phyloP scores from a whole-genome alignment of 2,329 filamentous ascomycete species.

The Penicillium sp. region DNA sequence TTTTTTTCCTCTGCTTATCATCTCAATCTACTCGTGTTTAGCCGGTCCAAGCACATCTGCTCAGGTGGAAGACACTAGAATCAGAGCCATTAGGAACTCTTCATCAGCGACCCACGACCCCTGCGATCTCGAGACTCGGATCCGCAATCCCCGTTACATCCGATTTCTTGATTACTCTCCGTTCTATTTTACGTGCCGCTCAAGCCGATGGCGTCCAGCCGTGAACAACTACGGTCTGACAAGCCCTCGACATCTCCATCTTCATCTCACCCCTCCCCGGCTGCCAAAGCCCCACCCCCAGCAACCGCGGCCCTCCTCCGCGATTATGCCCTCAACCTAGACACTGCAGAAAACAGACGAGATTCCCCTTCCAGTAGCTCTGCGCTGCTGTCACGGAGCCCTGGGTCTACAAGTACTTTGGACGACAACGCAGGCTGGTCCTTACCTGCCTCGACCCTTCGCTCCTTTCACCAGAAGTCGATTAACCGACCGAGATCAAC shows the following conservation, averaged over 20 bases:
- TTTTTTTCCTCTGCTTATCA: background rate
- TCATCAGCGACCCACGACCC: conserved; percentile 7
- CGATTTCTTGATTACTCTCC: conserved; percentile 19
- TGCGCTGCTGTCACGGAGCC: conserved; percentile 20
- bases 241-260: conserved; percentile 14
- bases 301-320: conserved; percentile 44
- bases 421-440: conserved; percentile 30
- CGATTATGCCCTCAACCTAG: conserved; percentile 47
- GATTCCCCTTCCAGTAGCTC: conserved; percentile 26
- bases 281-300: conserved; percentile 17
- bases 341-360: conserved; percentile 37
- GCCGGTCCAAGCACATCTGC: background rate
- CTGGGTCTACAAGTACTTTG: conserved; percentile 14
- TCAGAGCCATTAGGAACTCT: background rate
- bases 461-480: conserved; percentile 37
- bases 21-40: conserved; percentile 1
- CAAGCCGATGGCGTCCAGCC: conserved; percentile 23
- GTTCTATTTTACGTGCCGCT: conserved; percentile 24
- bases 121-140: conserved; percentile 9
- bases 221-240: conserved; percentile 21
- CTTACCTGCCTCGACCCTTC: conserved; percentile 33
- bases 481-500: conserved; percentile 42
- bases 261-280: conserved; percentile 22
- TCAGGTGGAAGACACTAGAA: conserved; percentile 10
- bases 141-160: conserved; percentile 33